These are phyloP conservation scores for Dioscorea cayenensis DNA, from an alignment of 116 monocot genomes.

Conservation along the genomic window DNA sequence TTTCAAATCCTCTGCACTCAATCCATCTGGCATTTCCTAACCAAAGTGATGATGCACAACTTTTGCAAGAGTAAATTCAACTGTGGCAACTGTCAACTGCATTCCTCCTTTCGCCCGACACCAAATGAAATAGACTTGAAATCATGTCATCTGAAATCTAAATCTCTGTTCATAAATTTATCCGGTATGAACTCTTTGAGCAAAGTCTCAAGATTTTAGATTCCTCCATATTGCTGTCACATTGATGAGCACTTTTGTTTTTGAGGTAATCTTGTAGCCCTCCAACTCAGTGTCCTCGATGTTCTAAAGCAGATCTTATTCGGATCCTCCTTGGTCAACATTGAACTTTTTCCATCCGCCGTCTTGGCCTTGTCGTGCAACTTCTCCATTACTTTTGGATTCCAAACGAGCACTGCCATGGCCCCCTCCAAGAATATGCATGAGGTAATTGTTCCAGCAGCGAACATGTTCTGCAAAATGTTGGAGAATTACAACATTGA, in stretches of 20 bases:
- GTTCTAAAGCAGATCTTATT: background rate
- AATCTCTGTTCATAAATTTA: background rate
- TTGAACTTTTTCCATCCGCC: background rate
- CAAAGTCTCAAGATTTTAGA: background rate
- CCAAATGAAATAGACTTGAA: background rate
- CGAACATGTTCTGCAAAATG: background rate
- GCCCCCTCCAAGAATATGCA: background rate
- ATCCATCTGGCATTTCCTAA: too few relatives aligned
- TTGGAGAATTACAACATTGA: too few relatives aligned
- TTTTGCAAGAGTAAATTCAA: too few relatives aligned
- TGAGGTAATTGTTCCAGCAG: background rate
- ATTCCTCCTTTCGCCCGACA: too few relatives aligned
- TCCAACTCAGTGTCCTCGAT: background rate
- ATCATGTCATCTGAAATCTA: background rate
- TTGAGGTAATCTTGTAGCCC: background rate
- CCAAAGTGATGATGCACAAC: too few relatives aligned
- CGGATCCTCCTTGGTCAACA: background rate
- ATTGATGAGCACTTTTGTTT: background rate
- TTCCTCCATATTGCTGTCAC: background rate
- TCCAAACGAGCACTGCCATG: constrained; percentile 7
- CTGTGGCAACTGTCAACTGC: too few relatives aligned
- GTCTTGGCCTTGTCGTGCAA: background rate
- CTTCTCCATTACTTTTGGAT: background rate
- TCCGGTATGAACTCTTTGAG: background rate
- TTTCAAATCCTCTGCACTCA: too few relatives aligned